Evolutionary conservation across 306 rosid species (phyloP), one percentile per base, ranked within the genome.

Genomic region (Medicago ruthenica): DNA sequence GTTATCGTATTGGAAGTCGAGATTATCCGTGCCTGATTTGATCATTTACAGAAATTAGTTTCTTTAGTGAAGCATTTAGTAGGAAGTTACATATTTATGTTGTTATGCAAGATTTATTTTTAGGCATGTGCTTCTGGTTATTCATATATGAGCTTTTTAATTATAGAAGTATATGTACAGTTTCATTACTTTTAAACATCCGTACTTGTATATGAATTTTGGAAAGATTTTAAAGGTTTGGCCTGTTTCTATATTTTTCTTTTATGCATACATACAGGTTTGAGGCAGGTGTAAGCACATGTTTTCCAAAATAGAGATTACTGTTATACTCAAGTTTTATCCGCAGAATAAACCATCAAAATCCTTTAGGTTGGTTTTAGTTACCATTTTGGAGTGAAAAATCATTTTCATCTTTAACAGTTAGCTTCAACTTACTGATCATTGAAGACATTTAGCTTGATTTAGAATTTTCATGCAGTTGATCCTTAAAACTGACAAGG

Each of bases 121-220:
- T 76, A 58, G 83, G 76, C 74, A 47, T 66, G 70, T 81, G 76
- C 50, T 77, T 81, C 75, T 50, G 54, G 79, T 62, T 51, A 77
- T 74, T 64, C 67, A 27, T 74, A 55, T 60, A 10, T 68, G 68
- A 42, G 24, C 69, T 54, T 70, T 77, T 77, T 70, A 64, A 11
- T 67, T 22, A 1, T 15, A 11, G 11, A 57, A 64, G 51, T 59
- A 62, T 55, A 51, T 47, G 83, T 85, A 78, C 79, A 81, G 88
- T 57, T 75, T 71, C 79, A 17, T 68, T 60, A 74, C 57, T 40
- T 78, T 21, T 70, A 71, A 70, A 70, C 71, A 65, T 48, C 10
- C 22, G 81, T 81, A 55, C 61, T 50, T 85, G 82, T 78, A 74
- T 74, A 70, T 78, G 83, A 81, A 78, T 81, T 76, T 85, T 78